Evolutionary conservation across 225 moss, liverwort and hornwort genomes (phyloP).

Genomic region (Straminergon stramineum): DNA sequence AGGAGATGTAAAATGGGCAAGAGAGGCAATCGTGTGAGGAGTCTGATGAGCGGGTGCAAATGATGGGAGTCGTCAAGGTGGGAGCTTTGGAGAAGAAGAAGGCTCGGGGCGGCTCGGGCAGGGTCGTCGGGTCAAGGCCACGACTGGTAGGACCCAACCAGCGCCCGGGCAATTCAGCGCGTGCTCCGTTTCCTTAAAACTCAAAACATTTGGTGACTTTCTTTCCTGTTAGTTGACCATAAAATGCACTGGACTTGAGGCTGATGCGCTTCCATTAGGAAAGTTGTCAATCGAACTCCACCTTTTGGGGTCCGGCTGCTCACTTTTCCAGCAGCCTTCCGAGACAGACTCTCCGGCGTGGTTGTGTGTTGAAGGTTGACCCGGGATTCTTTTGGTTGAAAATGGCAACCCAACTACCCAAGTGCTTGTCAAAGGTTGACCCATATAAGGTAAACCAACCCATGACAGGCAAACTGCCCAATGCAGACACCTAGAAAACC

Average conservation of each 20-base stretch:
- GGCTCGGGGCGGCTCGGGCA: not conserved
- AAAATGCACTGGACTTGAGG: not conserved
- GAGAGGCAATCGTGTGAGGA: not conserved
- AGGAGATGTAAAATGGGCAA: not conserved
- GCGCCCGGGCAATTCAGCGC: not conserved
- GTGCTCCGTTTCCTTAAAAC: not conserved
- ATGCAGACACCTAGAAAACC: no score
- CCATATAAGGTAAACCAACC: no score
- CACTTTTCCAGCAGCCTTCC: constrained; percentile 3
- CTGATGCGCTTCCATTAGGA: not conserved
- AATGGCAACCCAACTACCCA: not conserved
- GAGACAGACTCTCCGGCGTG: not conserved
- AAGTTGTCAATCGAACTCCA: not conserved
- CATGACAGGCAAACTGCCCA: no score
- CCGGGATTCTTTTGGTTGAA: not conserved
- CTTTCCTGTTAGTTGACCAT: constrained; percentile 3
- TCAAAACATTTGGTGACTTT: not conserved
- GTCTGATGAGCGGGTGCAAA: not conserved
- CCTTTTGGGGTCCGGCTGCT: not conserved
- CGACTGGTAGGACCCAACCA: not conserved
- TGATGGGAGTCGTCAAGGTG: no score
- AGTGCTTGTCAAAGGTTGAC: not conserved
- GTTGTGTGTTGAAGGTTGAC: constrained; percentile 21
- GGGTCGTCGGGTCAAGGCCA: not conserved
- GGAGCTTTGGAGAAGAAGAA: not conserved